These are phyloP conservation scores for Exophiala lecanii-corni DNA, from an alignment of 2,329 filamentous ascomycete genomes.

Conservation along the genomic window DNA sequence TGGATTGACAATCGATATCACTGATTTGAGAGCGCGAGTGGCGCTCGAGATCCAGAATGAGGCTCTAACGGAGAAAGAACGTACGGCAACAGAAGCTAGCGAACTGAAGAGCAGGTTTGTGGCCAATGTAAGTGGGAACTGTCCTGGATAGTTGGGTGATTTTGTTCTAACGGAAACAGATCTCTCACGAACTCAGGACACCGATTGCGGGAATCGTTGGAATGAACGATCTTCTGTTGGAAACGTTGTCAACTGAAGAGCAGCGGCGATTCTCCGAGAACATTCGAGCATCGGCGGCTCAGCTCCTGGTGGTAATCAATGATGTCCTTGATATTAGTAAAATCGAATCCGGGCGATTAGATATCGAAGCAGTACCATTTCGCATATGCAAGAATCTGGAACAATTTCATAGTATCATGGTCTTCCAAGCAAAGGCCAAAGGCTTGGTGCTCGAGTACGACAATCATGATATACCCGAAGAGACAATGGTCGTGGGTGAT, in stretches of 20 bases:
- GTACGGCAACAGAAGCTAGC: not conserved
- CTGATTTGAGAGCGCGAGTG: not conserved
- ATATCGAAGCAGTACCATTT: conserved; percentile 95
- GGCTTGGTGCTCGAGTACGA: conserved; percentile 35
- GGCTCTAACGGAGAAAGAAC: not conserved
- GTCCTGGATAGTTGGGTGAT: too few species aligned
- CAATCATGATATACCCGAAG: conserved; percentile 89
- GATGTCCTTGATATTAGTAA: conserved; percentile 64
- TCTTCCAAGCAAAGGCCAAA: not conserved
- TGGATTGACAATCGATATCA: not conserved
- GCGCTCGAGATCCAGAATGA: not conserved
- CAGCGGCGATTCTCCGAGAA: not conserved
- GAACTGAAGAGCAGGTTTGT: not conserved
- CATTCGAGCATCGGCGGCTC: not conserved
- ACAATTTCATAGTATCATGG: conserved; percentile 64
- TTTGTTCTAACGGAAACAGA: too few species aligned
- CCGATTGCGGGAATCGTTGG: conserved; percentile 2
- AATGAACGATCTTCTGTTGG: not conserved
- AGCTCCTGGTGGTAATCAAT: conserved; percentile 87
- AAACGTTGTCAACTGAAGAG: not conserved
- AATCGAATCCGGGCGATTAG: conserved; percentile 93
- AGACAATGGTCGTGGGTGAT: conserved; percentile 87
- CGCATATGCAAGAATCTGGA: conserved; percentile 90
- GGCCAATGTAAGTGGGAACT: not conserved
- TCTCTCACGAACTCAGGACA: not conserved